A percentile compares a stretch with the other conserved stretches of the same genome.
phyloP scores from a whole-genome alignment of 805 yeast species.

The Yarrowia yakushimensis region DNA sequence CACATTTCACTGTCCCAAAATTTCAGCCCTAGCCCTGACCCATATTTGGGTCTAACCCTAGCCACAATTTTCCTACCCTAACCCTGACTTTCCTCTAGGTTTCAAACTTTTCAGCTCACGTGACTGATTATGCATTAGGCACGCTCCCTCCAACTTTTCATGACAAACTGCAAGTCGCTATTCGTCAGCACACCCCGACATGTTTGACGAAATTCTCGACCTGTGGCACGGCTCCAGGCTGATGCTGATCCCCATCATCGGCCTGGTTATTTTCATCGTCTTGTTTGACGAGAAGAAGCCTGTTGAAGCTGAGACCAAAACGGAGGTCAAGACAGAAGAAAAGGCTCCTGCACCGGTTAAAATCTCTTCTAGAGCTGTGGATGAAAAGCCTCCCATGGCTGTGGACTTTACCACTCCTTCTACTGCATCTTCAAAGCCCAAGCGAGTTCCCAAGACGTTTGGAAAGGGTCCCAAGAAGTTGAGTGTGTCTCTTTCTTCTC shows the following conservation, averaged over 20 bases:
- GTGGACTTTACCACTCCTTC: conserved; percentile 32
- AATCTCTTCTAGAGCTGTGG: not conserved
- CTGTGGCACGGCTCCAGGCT: conserved; percentile 27
- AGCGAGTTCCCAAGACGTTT: conserved; percentile 9
- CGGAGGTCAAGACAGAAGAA: not conserved
- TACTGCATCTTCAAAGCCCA: conserved; percentile 26
- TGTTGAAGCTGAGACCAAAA: not conserved
- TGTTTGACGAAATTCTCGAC: conserved; percentile 3
- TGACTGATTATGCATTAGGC: conserved; percentile 20
- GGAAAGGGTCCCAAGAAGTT: conserved; percentile 29
- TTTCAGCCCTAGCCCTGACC: too few species aligned
- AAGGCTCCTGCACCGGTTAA: not conserved
- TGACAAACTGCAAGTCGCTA: not conserved
- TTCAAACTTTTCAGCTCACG: too few species aligned
- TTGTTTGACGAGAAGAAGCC: conserved; percentile 6
- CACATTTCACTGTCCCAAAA: too few species aligned
- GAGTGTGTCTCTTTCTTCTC: conserved; percentile 13
- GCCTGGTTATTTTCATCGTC: conserved; percentile 7
- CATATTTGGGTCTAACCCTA: too few species aligned
- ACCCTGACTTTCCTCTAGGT: too few species aligned
- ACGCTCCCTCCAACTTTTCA: not conserved
- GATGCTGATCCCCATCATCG: conserved; percentile 26
- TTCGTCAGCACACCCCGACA: not conserved
- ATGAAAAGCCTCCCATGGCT: conserved; percentile 29
- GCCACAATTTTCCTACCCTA: not conserved